phyloP scores from a whole-genome alignment of 352 stramenopile genomes.

The Phytophthora sp. region DNA sequence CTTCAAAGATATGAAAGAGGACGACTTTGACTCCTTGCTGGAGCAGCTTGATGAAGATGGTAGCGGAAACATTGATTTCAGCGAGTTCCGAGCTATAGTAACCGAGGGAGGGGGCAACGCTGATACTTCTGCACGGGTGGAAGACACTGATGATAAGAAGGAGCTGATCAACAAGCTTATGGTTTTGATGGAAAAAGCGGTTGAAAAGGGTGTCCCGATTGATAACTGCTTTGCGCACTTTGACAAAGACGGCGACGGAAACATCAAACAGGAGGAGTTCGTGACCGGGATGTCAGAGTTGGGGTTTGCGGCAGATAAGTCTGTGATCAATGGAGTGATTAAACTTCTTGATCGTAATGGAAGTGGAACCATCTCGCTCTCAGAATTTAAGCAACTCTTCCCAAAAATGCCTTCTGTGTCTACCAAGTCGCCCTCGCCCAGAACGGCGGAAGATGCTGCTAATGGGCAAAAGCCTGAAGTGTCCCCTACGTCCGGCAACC shows the following conservation, averaged over 20 bases:
- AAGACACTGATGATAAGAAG: conserved; percentile 8
- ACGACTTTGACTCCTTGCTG: conserved; percentile 55
- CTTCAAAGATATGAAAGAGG: conserved; percentile 49
- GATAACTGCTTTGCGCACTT: conserved; percentile 82
- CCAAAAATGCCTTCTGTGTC: neutral
- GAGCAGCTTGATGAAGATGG: conserved; percentile 51
- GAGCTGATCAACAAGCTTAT: conserved; percentile 45
- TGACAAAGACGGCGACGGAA: conserved; percentile 79
- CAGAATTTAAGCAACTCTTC: conserved; percentile 72
- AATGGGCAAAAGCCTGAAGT: neutral
- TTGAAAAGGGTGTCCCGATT: conserved; percentile 55
- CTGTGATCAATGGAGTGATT: conserved; percentile 47
- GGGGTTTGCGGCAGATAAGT: conserved; percentile 35
- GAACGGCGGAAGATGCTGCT: neutral
- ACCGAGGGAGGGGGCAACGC: neutral
- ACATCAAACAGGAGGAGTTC: conserved; percentile 71
- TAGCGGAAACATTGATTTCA: conserved; percentile 63
- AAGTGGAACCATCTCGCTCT: conserved; percentile 66
- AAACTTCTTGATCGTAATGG: conserved; percentile 62
- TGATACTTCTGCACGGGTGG: neutral
- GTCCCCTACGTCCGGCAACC: neutral
- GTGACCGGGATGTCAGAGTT: conserved; percentile 58
- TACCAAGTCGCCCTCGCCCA: neutral
- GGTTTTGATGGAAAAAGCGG: conserved; percentile 48
- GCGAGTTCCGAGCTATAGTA: conserved; percentile 62